These are phyloP conservation scores for Primulina huaijiensis DNA, from an alignment of 257 asterid species.

Conservation along the genomic window DNA sequence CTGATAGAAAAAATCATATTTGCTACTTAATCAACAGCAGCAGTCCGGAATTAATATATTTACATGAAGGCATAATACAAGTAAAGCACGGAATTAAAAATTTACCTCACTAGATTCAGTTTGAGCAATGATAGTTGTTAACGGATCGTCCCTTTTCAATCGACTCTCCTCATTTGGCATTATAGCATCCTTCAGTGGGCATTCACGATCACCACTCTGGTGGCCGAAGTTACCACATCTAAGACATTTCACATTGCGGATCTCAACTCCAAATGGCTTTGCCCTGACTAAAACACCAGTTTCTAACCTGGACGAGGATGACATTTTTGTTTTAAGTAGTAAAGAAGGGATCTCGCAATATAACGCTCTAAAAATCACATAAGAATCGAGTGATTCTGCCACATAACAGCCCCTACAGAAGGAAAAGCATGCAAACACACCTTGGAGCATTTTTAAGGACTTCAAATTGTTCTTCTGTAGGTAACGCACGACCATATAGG, in stretches of 20 bases:
- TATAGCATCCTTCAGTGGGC: constrained; percentile 88
- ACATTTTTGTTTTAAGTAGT: neutral
- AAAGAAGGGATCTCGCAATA: constrained; percentile 3
- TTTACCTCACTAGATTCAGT: constrained; percentile 75
- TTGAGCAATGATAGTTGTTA: constrained; percentile 83
- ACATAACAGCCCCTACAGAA: neutral
- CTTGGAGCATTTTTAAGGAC: constrained; percentile 95
- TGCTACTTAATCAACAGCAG: neutral
- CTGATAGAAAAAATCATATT: neutral
- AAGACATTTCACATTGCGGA: constrained; percentile 94
- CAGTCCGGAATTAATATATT: neutral
- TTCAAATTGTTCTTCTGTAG: constrained; percentile 95
- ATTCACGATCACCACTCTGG: constrained; percentile 99
- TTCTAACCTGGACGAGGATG: constrained; percentile 64
- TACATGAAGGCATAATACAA: neutral
- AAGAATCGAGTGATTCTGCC: constrained; percentile 2
- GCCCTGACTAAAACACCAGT: constrained; percentile 86
- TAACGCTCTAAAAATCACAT: neutral
- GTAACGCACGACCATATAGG: constrained; percentile 84
- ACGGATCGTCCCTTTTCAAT: constrained; percentile 87
- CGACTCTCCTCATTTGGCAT: constrained; percentile 94
- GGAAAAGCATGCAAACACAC: constrained; percentile 35
- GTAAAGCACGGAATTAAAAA: constrained; percentile 5
- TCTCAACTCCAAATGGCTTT: constrained; percentile 94
- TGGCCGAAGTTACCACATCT: constrained; percentile 90